Evolutionary conservation across 306 rosid species (phyloP).

Genomic region (Gastrolobium villosum): DNA sequence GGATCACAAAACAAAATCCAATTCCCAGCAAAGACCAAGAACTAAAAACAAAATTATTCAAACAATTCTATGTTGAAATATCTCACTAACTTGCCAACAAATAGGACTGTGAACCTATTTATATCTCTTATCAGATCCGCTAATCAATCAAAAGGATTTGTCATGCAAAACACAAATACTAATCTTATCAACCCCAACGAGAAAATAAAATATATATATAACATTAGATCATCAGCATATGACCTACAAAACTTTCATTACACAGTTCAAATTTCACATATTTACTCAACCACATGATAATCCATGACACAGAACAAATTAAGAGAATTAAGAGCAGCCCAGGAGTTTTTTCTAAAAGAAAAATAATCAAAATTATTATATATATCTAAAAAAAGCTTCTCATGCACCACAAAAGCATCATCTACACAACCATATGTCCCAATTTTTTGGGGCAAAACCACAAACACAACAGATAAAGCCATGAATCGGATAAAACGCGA

Average conservation of each 20-base stretch:
- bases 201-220: background rate
- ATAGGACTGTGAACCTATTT: background rate
- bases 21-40: background rate
- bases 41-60: background rate
- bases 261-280: background rate
- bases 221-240: background rate
- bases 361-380: background rate
- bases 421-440: conserved; percentile 30
- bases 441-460: conserved; percentile 32
- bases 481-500: background rate
- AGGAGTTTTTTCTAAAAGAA: background rate
- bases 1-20: conserved; percentile 22
- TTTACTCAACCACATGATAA: conserved; percentile 7
- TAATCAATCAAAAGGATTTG: conserved; percentile 1
- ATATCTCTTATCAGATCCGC: conserved; percentile 40
- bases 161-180: background rate
- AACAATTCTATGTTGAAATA: background rate
- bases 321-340: conserved; percentile 7
- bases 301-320: conserved; percentile 33
- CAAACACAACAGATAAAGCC: conserved; percentile 1
- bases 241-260: background rate
- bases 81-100: background rate
- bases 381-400: background rate
- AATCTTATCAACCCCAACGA: background rate
- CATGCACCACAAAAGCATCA: conserved; percentile 30